phyloP scores from a whole-genome alignment of 169 alveolate genomes.

The Plasmodium knowlesi region DNA sequence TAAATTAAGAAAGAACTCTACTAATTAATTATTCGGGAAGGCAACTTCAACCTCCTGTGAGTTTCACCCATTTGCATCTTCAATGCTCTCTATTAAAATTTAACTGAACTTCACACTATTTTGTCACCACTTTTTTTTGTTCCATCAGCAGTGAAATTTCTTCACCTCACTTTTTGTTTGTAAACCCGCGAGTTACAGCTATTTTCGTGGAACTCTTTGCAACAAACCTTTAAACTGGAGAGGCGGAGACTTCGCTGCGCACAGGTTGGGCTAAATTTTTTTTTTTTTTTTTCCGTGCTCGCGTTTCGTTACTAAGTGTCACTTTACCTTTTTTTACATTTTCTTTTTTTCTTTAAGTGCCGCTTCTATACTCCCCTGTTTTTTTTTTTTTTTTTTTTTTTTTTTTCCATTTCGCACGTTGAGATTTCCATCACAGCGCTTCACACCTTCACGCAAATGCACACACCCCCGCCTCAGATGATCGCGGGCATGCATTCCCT shows the following conservation, averaged over 20 bases:
- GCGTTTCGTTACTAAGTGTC: neutral
- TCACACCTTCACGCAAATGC: neutral
- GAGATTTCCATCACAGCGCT: neutral
- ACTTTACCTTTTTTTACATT: neutral
- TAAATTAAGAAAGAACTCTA: neutral
- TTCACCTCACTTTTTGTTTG: neutral
- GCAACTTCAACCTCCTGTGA: neutral
- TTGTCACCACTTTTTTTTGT: neutral
- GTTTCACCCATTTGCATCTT: neutral
- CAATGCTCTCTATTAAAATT: neutral
- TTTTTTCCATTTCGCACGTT: neutral
- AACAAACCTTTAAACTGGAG: neutral
- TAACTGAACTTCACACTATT: neutral
- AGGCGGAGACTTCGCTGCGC: neutral
- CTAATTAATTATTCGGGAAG: neutral
- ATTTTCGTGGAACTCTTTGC: neutral
- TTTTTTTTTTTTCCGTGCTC: neutral
- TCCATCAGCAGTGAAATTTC: neutral
- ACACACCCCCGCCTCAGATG: neutral
- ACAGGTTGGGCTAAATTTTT: neutral
- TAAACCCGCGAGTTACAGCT: neutral
- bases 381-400: neutral
- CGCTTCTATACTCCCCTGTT: neutral
- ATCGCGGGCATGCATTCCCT: neutral
- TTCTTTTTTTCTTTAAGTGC: neutral